Evolutionary conservation across 768 basidiomycete genomes (phyloP).

Genomic region (Megacollybia marginata): DNA sequence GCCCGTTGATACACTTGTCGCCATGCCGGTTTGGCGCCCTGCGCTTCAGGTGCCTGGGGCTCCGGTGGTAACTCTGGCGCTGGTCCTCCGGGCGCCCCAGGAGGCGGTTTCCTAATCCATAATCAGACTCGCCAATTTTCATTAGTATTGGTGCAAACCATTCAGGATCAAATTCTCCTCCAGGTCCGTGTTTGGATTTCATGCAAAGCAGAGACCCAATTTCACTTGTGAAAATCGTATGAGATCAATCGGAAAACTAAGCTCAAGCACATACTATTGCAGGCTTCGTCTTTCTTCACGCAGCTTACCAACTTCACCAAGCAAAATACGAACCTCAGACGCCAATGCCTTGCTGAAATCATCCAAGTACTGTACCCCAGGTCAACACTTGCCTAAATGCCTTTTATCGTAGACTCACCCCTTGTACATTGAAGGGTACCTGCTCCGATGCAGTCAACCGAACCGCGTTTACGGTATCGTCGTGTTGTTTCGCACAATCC

Average conservation of each 20-base stretch:
- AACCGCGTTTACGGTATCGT: conserved; percentile 61
- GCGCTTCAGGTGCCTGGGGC: conserved; percentile 31
- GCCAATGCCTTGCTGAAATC: conserved; percentile 84
- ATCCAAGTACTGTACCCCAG: conserved; percentile 60
- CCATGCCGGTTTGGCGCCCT: conserved; percentile 53
- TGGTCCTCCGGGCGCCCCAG: conserved; percentile 32
- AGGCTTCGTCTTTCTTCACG: conserved; percentile 72
- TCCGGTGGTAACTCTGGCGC: conserved; percentile 34
- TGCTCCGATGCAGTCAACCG: conserved; percentile 66
- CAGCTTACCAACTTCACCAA: conserved; percentile 77
- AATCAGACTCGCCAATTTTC: not conserved
- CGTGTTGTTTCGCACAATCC: conserved; percentile 57
- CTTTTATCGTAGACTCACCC: conserved; percentile 36
- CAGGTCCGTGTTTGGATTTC: conserved; percentile 75
- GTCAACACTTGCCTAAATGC: not conserved
- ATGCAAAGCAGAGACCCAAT: conserved; percentile 63
- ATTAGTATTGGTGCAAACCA: conserved; percentile 38
- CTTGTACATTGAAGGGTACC: conserved; percentile 79
- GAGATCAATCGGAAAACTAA: not conserved
- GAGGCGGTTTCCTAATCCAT: conserved; percentile 37
- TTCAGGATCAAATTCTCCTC: conserved; percentile 79
- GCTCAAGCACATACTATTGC: conserved; percentile 57
- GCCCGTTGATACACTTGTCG: conserved; percentile 37
- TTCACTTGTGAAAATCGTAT: conserved; percentile 40
- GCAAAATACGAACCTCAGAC: conserved; percentile 74